Percentiles rank a stretch among this genome's conserved stretches.
Evolutionary conservation across 73 alveolate genomes (phyloP).

Genomic region (Stentor coeruleus): DNA sequence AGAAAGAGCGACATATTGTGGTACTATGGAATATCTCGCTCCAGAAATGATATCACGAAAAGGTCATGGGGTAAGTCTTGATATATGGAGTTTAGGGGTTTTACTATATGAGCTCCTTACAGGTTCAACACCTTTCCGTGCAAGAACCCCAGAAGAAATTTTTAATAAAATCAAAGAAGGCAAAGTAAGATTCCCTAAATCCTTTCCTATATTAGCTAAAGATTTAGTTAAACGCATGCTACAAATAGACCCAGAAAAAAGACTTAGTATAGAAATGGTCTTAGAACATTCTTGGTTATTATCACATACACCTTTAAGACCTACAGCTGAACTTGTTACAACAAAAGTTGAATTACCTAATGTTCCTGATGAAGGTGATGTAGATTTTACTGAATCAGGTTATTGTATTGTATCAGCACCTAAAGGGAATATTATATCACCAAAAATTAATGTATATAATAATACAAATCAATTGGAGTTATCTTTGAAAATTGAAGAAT

Average conservation of each 20-base stretch:
- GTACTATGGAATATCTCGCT: constrained; percentile 92
- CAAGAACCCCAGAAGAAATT: constrained; percentile 42
- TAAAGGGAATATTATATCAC: not conserved
- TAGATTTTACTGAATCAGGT: not conserved
- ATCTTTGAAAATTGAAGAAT: not conserved
- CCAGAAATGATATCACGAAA: constrained; percentile 79
- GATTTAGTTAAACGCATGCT: not conserved
- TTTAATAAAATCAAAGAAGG: constrained; percentile 38
- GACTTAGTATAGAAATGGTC: not conserved
- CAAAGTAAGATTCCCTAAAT: not conserved
- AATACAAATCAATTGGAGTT: not conserved
- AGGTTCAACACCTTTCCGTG: constrained; percentile 73
- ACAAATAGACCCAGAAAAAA: not conserved
- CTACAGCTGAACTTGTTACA: not conserved
- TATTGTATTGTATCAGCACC: constrained; percentile 16
- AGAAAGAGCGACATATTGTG: constrained; percentile 82
- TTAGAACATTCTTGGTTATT: not conserved
- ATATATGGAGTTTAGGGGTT: constrained; percentile 82
- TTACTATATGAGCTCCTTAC: constrained; percentile 75
- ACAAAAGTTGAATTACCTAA: not conserved
- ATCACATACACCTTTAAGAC: constrained; percentile 9
- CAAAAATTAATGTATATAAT: too few species aligned
- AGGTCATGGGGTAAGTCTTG: constrained; percentile 67
- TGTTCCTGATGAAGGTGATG: constrained; percentile 23
- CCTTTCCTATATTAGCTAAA: constrained; percentile 13